phyloP scores from a whole-genome alignment of 2,329 filamentous ascomycete species.

The Thermochaetoides dissita region DNA sequence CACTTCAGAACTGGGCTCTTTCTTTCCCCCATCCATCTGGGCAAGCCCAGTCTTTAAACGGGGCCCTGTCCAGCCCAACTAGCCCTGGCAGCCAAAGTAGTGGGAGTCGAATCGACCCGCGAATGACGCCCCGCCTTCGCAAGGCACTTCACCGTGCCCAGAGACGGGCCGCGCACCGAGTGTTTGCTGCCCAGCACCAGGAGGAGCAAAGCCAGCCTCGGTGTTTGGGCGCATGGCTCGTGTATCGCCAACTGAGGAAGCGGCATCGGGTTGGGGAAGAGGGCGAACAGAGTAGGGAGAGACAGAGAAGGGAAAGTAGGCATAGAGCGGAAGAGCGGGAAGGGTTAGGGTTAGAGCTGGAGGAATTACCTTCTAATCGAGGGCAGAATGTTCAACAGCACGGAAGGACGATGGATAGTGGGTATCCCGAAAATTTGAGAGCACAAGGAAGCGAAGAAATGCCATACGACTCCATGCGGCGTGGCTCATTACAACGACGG shows the following conservation, averaged over 20 bases:
- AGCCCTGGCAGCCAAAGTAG: no score
- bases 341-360: constrained; percentile 1
- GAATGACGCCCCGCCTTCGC: constrained; percentile 29
- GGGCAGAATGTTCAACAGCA: no score
- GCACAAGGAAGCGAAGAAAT: no score
- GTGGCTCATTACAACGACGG: no score
- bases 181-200: constrained; percentile 38
- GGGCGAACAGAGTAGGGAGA: neutral
- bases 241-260: constrained; percentile 25
- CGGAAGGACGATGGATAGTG: no score
- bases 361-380: neutral
- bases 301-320: constrained; percentile 1
- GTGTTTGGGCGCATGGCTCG: constrained; percentile 43
- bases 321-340: neutral
- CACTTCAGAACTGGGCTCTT: constrained; percentile 38
- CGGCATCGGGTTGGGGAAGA: constrained; percentile 16
- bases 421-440: no score
- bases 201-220: constrained; percentile 19
- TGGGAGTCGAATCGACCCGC: no score
- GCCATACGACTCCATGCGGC: no score
- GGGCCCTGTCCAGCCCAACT: no score
- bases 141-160: constrained; percentile 42
- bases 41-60: constrained; percentile 25
- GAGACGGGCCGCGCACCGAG: constrained; percentile 41
- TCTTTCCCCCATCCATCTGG: constrained; percentile 20